Evolutionary conservation across 2,329 filamentous ascomycete genomes (phyloP).

Genomic region (Blastomyces percursus): DNA sequence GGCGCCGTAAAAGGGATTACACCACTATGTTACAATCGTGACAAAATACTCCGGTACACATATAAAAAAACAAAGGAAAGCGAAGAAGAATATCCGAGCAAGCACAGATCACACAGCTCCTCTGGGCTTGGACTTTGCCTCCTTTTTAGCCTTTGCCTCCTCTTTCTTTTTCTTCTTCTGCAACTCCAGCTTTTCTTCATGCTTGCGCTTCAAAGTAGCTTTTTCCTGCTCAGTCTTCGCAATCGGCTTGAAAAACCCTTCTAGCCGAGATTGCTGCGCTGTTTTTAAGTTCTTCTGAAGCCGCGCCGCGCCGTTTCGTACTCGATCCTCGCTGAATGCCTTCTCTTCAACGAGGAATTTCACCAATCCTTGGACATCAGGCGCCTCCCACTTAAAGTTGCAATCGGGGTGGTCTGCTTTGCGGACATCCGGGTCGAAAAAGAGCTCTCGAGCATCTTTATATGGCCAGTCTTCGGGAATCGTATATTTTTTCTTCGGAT

Average conservation of each 20-base stretch:
- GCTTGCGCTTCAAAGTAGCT: conserved; percentile 76
- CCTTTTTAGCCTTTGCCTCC: conserved; percentile 91
- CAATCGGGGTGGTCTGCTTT: conserved; percentile 72
- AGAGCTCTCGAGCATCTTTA: conserved; percentile 79
- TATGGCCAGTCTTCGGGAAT: conserved; percentile 97
- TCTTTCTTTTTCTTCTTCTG: conserved; percentile 94
- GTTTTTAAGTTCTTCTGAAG: conserved; percentile 85
- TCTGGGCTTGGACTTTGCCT: conserved; percentile 75
- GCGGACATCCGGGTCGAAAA: conserved; percentile 82
- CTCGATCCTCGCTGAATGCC: conserved; percentile 91
- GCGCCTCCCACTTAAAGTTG: conserved; percentile 96
- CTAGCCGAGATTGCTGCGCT: conserved; percentile 78
- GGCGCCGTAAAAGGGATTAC: neutral
- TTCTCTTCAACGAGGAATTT: conserved; percentile 88
- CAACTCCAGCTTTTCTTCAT: conserved; percentile 81
- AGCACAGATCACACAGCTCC: conserved; percentile 39
- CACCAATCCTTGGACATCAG: conserved; percentile 80
- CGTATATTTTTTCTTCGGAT: conserved; percentile 66
- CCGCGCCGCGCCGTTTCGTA: conserved; percentile 64
- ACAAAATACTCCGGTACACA: neutral
- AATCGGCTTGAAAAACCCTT: conserved; percentile 93
- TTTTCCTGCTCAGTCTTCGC: conserved; percentile 82
- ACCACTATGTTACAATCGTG: neutral
- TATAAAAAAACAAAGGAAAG: neutral
- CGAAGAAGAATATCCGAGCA: neutral